Percentiles rank a stretch among this genome's conserved stretches.
Evolutionary conservation across 2,329 filamentous ascomycete genomes (phyloP).

Genomic region (Triangularia verruculosa): DNA sequence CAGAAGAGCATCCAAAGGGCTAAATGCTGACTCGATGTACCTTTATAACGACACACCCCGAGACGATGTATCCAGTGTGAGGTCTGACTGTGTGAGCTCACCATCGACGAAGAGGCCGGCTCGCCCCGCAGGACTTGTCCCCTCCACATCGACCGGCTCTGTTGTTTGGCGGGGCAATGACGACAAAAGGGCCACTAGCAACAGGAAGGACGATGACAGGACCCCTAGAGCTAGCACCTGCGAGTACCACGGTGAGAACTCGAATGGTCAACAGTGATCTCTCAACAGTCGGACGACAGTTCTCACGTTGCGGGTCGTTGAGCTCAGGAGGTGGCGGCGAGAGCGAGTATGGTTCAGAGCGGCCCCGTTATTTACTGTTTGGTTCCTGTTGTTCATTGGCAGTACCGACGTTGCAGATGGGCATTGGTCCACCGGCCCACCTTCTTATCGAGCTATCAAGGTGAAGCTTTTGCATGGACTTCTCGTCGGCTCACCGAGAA

Average conservation of each 20-base stretch:
- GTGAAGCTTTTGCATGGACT: neutral
- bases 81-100: neutral
- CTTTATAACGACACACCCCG: neutral
- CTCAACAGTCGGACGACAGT: too few relatives aligned
- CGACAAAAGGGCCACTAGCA: neutral
- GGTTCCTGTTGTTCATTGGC: neutral
- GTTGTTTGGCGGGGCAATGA: constrained; percentile 5
- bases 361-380: neutral
- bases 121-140: neutral
- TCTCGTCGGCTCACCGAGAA: neutral
- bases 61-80: neutral
- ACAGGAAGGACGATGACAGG: neutral
- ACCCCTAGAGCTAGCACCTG: neutral
- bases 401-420: neutral
- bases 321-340: neutral
- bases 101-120: neutral
- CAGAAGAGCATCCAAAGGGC: neutral
- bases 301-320: neutral
- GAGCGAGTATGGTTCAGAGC: neutral
- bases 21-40: neutral
- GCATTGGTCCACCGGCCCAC: neutral
- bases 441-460: neutral
- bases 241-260: neutral
- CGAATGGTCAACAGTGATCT: neutral
- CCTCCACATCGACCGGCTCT: constrained; percentile 8